These are phyloP conservation scores for Alloascoidea hylecoeti DNA, from an alignment of 805 yeast genomes.

Conservation along the genomic window DNA sequence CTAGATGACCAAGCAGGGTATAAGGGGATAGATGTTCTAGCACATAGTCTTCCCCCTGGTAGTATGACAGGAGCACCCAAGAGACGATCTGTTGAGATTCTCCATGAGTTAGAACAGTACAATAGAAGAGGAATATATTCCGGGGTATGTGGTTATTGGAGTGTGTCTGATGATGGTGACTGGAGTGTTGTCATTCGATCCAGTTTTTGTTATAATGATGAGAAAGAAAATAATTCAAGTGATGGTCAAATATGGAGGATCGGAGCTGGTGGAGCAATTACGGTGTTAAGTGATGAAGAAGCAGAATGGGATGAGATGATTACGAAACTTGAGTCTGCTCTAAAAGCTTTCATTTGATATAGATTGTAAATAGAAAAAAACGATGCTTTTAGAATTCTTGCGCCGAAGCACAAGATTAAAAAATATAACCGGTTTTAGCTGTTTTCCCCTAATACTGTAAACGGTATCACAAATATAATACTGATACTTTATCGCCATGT, in stretches of 20 bases:
- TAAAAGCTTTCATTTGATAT: conserved; percentile 49
- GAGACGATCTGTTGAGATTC: conserved; percentile 74
- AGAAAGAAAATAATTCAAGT: conserved; percentile 17
- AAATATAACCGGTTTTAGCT: too few species aligned
- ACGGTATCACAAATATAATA: too few species aligned
- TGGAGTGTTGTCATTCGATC: conserved; percentile 95
- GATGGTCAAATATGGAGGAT: conserved; percentile 48
- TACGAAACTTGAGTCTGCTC: conserved; percentile 64
- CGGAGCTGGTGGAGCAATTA: conserved; percentile 98
- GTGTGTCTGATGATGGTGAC: conserved; percentile 73
- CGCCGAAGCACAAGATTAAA: too few species aligned
- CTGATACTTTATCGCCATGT: too few species aligned
- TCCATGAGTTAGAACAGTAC: conserved; percentile 39
- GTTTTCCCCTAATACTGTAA: too few species aligned
- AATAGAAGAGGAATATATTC: conserved; percentile 73
- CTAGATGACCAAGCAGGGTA: conserved; percentile 24
- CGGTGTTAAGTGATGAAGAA: conserved; percentile 67
- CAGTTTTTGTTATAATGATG: conserved; percentile 48
- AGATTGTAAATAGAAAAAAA: too few species aligned
- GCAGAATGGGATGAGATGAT: conserved; percentile 92
- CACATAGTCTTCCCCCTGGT: conserved; percentile 85
- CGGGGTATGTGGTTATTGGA: conserved; percentile 95
- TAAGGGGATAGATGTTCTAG: conserved; percentile 67
- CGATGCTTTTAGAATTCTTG: too few species aligned
- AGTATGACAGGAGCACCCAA: conserved; percentile 99